Base-by-base conservation (phyloP, 768 basidiomycete species). In the Lentinula boryana region DNA sequence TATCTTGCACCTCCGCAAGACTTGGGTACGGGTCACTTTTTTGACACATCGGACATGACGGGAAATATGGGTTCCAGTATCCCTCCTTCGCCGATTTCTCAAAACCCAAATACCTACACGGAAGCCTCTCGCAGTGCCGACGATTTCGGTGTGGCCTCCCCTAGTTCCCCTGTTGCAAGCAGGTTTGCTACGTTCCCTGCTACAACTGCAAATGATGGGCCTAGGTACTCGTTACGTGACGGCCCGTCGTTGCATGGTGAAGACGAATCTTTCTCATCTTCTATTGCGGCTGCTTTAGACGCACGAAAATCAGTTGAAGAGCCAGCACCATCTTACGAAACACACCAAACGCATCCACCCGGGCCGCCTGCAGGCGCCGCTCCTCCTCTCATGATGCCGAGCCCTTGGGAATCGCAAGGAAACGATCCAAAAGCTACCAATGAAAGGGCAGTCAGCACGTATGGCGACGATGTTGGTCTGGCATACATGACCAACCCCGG, bases 171-270 rank as follows among this genome's bases (percentile, higher is more conserved):
- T 4, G 64, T 66, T 9, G 80, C 80, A 1, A 80, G 80, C 0
- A 78, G 84, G 15, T 90, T 88, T 66, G 84, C 85, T 27, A 91
- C 89, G 1, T 83, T 89, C 72, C 88, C 87, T 0, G 78, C 81
- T 16, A 79, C 82, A 61, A 69, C 71, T 60, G 65, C 69, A 54
- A 69, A 76, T 6, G 68, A 54, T 15, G 61, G 54, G 10, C 65
- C 64, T 33, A 65, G 71, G 4, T 68, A 64, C 60, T 53, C 62
- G 6, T 58, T 73, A 23, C 65, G 56, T 10, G 73, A 72, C 35
- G 77, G 76, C 32, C 66, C 71, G 8, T 67, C 74, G 0, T 66
- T 68, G 3, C 61, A 70, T 21, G 68, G 68, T 13, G 53, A 66
- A 18, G 66, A 67, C 15, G 65, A 68, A 40, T 75, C 74, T 0